These are phyloP conservation scores for Plasmodium gallinaceum DNA, from an alignment of 169 alveolate species.

Conservation along the genomic window DNA sequence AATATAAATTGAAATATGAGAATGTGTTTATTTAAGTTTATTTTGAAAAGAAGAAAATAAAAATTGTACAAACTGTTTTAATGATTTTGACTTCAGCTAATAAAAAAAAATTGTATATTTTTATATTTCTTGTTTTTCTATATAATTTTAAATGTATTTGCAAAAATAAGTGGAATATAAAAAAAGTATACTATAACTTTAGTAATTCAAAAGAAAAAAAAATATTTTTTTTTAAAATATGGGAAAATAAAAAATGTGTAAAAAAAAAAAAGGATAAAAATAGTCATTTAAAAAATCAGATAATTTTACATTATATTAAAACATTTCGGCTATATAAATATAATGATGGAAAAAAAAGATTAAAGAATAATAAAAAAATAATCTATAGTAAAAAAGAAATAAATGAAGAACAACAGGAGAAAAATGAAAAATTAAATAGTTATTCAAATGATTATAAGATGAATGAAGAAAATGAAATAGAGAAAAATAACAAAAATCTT, in stretches of 20 bases:
- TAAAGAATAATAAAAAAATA: too few relatives aligned
- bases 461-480: not conserved
- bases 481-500: not conserved
- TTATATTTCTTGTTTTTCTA: slow-evolving; percentile 13
- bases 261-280: not conserved
- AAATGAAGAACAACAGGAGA: too few relatives aligned
- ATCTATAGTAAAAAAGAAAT: too few relatives aligned
- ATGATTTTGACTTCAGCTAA: slow-evolving; percentile 11
- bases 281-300: too few relatives aligned
- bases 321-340: too few relatives aligned
- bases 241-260: not conserved
- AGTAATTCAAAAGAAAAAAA: not conserved
- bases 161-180: slow-evolving; percentile 4
- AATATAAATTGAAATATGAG: too few relatives aligned
- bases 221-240: not conserved
- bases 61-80: not conserved
- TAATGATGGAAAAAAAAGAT: too few relatives aligned
- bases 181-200: slow-evolving; percentile 9
- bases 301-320: too few relatives aligned
- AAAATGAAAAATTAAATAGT: too few relatives aligned
- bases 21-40: too few relatives aligned
- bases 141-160: slow-evolving; percentile 23
- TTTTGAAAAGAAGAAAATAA: too few relatives aligned
- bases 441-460: not conserved
- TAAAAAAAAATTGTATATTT: slow-evolving; percentile 15